phyloP scores from a whole-genome alignment of 805 yeast genomes.

The Zygosaccharomyces lentus region DNA sequence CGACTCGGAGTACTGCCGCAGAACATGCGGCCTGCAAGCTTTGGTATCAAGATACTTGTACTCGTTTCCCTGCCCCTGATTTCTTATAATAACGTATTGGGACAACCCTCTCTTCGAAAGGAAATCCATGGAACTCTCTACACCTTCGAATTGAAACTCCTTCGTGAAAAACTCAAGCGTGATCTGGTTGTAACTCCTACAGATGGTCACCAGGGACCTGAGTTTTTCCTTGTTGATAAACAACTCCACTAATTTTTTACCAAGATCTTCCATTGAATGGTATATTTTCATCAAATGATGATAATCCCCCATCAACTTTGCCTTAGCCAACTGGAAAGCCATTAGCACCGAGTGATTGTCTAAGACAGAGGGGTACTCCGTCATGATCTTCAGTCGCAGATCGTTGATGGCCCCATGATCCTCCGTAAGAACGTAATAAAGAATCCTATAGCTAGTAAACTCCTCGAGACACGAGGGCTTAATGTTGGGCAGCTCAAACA shows the following conservation, averaged over 20 bases:
- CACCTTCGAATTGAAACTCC: conserved; percentile 41
- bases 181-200: conserved; percentile 52
- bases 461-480: conserved; percentile 48
- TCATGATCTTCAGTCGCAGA: conserved; percentile 22
- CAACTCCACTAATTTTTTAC: conserved; percentile 45
- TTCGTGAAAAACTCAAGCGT: conserved; percentile 36
- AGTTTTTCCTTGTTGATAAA: conserved; percentile 58
- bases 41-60: conserved; percentile 35
- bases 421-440: conserved; percentile 71
- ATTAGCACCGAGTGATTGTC: conserved; percentile 21
- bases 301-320: conserved; percentile 44
- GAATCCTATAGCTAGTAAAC: conserved; percentile 65
- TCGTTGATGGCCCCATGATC: conserved; percentile 40
- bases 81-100: conserved; percentile 31
- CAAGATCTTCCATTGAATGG: conserved; percentile 39
- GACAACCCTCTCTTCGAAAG: conserved; percentile 40
- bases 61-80: conserved; percentile 26
- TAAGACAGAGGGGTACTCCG: conserved; percentile 15
- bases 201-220: conserved; percentile 50
- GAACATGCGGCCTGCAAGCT: conserved; percentile 36
- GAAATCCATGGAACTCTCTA: conserved; percentile 41
- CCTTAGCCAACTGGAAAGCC: conserved; percentile 33
- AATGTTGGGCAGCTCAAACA: conserved; percentile 48
- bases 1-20: conserved; percentile 37
- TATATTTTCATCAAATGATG: conserved; percentile 47